Base-by-base conservation (phyloP, 441 rosid genomes). In the Flueggea neowawraea region DNA sequence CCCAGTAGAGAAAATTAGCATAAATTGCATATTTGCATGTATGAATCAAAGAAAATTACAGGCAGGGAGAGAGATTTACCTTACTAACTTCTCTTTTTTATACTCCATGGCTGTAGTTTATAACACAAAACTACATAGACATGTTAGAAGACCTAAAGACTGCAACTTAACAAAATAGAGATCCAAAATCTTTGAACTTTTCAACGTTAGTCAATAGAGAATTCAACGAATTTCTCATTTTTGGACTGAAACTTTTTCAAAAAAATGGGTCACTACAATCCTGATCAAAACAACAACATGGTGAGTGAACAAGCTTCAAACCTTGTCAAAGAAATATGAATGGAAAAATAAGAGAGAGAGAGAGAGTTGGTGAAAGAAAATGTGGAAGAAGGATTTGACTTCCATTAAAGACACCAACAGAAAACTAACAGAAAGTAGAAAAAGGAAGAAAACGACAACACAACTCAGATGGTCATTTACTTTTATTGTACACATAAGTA, bases 31-130 rank as follows among this genome's bases (percentile, higher is more conserved):
- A 31, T 17, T 31, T 10, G 63, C 4, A 12, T 14, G 14, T 47
- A 10, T 47, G 14, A 72, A 41, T 16, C 16, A 55, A 33, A 55
- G 62, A 44, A 41, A 31, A 65, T 31, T 48, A 36, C 39, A 54
- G 41, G 6, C 0, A 6, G 5, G 6, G 6, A 57, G 4, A 28
- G 5, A 41, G 44, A 58, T 28, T 45, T 63, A 84, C 91, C 91
- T 84, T 76, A 84, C 82, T 65, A 73, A 78, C 64, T 74, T 87
- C 66, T 77, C 86, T 60, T 76, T 81, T 52, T 77, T 79, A 56
- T 75, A 74, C 64, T 79, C 87, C 96, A 87, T 83, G 58, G 10
- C 28, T 15, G 9, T 2, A 4, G 50, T 10, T 2, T 47, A 4
- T 4, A 9, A 10, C 50, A 47, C 45, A 14, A 3, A 47, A 47